Evolutionary conservation across 208 protist genomes (phyloP), one percentile per base, ranked within the genome.

Genomic region (Acanthamoeba lenticulata): DNA sequence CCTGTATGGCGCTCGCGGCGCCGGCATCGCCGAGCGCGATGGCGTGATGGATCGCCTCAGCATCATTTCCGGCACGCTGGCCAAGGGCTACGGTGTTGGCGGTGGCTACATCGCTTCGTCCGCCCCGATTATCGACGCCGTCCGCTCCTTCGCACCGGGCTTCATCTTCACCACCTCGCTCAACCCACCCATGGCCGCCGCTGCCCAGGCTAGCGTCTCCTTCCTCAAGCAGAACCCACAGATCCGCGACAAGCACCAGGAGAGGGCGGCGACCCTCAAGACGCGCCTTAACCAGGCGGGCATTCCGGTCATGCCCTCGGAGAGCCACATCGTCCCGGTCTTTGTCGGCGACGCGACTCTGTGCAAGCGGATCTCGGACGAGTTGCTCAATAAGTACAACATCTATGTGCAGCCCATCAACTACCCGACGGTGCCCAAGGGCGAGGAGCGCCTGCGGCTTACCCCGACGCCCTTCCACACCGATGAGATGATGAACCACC

Each of bases 11-110:
- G 83, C 93, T 34, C 97, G 95, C 36, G 99, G 99, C 85, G 98
- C 98, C 55, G 99, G 99, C 52, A 98, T 99, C 4, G 98, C 98
- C 94, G 99, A 99, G 95, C 94, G 97, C 95, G 96, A 97, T 88
- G 98, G 98, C 44, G 96, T 99, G 6, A 96, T 98, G 62, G 94
- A 98, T 62, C 90, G 97, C 57, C 96, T 99, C 21, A 98, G 99
- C 90, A 97, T 99, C 77, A 97, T 99, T 67, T 98, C 98, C 95
- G 98, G 98, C 52, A 99, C 99, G 45, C 98, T 99, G 81, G 99
- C 98, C 47, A 99, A 99, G 97, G 99, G 97, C 92, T 99, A 99
- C 94, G 99, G 98, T 42, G 95, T 96, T 3, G 86, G 79, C 88
- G 99, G 99, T 77, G 99, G 99, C 40, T 99, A 99, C 97, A 97